Evolutionary conservation across 208 protist species (phyloP).

Genomic region (Phytomonas francai): DNA sequence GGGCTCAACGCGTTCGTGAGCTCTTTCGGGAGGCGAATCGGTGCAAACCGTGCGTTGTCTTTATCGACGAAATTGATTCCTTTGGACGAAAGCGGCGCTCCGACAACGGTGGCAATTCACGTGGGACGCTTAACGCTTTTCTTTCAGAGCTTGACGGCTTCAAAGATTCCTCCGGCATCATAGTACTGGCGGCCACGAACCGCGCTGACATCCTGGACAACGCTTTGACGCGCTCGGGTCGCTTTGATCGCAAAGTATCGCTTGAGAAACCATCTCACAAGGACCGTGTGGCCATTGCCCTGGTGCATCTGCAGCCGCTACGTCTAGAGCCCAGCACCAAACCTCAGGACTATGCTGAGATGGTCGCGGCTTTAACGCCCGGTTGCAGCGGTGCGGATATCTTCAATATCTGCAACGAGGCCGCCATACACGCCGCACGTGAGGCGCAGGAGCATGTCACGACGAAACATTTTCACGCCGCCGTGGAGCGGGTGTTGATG

Average conservation of each 20-base stretch:
- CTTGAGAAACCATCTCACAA: constrained; percentile 93
- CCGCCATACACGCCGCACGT: constrained; percentile 93
- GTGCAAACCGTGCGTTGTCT: constrained; percentile 95
- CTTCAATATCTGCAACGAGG: constrained; percentile 97
- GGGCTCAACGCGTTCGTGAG: constrained; percentile 90
- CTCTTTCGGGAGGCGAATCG: constrained; percentile 90
- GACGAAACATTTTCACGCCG: constrained; percentile 86
- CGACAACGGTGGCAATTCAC: constrained; percentile 51
- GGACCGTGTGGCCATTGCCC: constrained; percentile 91
- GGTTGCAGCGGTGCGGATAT: constrained; percentile 97
- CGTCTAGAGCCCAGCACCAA: constrained; percentile 60
- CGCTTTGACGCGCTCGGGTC: constrained; percentile 94
- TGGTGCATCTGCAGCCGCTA: constrained; percentile 86
- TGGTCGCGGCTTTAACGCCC: constrained; percentile 79
- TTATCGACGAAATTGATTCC: constrained; percentile 97
- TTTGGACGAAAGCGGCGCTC: constrained; percentile 81
- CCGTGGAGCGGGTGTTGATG: constrained; percentile 93
- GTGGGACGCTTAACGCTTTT: constrained; percentile 96
- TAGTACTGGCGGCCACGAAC: constrained; percentile 98
- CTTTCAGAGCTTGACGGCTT: constrained; percentile 98
- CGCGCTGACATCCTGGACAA: constrained; percentile 95
- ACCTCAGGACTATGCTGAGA: constrained; percentile 44
- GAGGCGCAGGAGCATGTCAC: constrained; percentile 56
- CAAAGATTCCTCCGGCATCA: constrained; percentile 86
- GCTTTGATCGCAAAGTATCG: constrained; percentile 88